These are phyloP conservation scores for Phytopythium vexans DNA, from an alignment of 352 stramenopile species.

Conservation along the genomic window DNA sequence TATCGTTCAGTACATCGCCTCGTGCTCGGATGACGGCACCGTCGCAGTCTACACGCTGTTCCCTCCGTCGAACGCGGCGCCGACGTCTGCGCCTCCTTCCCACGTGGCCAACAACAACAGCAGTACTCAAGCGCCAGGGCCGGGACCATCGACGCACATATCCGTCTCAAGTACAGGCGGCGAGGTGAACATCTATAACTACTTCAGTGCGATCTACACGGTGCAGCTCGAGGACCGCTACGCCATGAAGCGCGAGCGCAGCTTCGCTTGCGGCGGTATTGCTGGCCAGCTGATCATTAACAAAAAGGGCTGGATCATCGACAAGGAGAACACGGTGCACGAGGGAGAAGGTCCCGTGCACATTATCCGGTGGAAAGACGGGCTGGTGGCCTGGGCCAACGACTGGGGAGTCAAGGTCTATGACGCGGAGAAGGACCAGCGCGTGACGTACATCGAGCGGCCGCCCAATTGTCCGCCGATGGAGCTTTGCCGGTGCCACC, in stretches of 20 bases:
- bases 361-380: conserved; percentile 74
- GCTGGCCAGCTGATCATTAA: conserved; percentile 81
- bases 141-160: conserved; percentile 20
- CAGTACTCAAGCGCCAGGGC: conserved; percentile 7
- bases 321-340: conserved; percentile 83
- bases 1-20: conserved; percentile 74
- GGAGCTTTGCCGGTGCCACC: conserved; percentile 77
- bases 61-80: conserved; percentile 17
- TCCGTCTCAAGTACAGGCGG: conserved; percentile 65
- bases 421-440: conserved; percentile 65
- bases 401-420: conserved; percentile 88
- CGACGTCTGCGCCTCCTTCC: conserved; percentile 7
- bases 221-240: conserved; percentile 80
- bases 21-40: conserved; percentile 82
- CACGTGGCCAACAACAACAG: conserved; percentile 18
- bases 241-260: conserved; percentile 75
- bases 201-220: conserved; percentile 80
- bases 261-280: conserved; percentile 78
- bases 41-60: conserved; percentile 80
- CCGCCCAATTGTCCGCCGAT: conserved; percentile 76
- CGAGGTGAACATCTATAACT: conserved; percentile 89
- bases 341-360: conserved; percentile 82
- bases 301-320: conserved; percentile 86
- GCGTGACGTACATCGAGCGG: conserved; percentile 81
- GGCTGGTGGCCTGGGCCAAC: conserved; percentile 80